Conservation (phyloP, 179 eudicot genomes). For the Pouteria campechiana region DNA sequence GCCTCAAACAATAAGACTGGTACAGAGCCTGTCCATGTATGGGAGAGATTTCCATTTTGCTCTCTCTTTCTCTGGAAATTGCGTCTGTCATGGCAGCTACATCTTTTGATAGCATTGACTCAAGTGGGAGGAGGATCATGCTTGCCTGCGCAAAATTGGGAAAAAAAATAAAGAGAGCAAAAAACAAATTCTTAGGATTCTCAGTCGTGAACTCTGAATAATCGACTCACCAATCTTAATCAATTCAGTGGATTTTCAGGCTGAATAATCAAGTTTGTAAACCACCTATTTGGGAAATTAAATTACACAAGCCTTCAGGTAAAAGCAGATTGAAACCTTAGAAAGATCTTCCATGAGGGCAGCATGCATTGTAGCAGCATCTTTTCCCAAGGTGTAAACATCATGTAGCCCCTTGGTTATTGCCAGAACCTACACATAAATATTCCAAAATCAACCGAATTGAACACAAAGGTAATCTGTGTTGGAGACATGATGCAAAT, state of each 20-base stretch:
- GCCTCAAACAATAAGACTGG: constrained; percentile 69
- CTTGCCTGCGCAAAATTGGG: constrained; percentile 61
- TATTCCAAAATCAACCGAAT: no score
- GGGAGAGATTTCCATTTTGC: constrained; percentile 64
- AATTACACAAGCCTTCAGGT: no score
- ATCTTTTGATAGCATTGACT: constrained; percentile 79
- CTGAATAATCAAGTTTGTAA: no score
- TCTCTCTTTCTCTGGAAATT: constrained; percentile 74
- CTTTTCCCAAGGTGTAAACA: constrained; percentile 91
- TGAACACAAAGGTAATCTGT: no score
- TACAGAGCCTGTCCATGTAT: constrained; percentile 97
- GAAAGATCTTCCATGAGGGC: constrained; percentile 76
- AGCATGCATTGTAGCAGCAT: constrained; percentile 77
- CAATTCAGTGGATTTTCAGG: no score
- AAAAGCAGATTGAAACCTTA: constrained; percentile 57
- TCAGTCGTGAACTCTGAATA: no score
- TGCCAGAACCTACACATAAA: constrained; percentile 62
- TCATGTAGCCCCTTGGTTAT: constrained; percentile 86
- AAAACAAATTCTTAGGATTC: no score
- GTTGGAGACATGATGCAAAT: not conserved
- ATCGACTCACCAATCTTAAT: no score
- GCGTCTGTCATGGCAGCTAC: constrained; percentile 96
- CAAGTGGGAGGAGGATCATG: constrained; percentile 79
- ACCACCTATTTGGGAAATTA: no score
- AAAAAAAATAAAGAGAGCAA: no score